Evolutionary conservation across 192 early-diverging fungal genomes (phyloP).

Genomic region (Spizellomyces punctatus): DNA sequence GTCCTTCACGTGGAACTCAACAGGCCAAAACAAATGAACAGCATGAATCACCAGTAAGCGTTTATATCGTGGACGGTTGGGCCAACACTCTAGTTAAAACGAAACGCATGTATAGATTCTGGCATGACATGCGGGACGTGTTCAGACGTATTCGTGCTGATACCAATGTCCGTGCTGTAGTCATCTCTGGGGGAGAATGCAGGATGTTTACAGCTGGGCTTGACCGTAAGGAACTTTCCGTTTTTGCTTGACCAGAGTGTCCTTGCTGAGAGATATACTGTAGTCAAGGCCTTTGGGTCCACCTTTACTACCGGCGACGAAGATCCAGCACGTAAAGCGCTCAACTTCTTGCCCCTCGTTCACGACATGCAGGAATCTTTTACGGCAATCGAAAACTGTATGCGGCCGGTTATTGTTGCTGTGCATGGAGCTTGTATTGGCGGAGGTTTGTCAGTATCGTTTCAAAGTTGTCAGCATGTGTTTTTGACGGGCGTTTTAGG

Average conservation of each 20-base stretch:
- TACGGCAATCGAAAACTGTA: slow-evolving; percentile 78
- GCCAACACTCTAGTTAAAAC: slow-evolving; percentile 1
- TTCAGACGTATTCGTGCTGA: slow-evolving; percentile 67
- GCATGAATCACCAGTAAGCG: slow-evolving; percentile 70
- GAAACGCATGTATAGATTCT: slow-evolving; percentile 47
- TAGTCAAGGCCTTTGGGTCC: slow-evolving; percentile 12
- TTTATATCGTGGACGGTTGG: background rate
- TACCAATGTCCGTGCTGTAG: slow-evolving; percentile 69
- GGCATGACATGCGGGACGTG: slow-evolving; percentile 65
- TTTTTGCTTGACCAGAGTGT: background rate
- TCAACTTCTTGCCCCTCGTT: slow-evolving; percentile 36
- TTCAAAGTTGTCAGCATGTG: background rate
- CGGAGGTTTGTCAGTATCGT: slow-evolving; percentile 40
- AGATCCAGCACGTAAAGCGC: slow-evolving; percentile 43
- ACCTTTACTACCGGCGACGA: background rate
- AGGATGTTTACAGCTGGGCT: slow-evolving; percentile 89
- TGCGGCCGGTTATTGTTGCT: slow-evolving; percentile 87
- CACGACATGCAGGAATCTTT: slow-evolving; percentile 49
- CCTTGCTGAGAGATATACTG: background rate
- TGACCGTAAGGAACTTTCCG: slow-evolving; percentile 66
- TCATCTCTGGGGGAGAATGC: slow-evolving; percentile 71
- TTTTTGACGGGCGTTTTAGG: slow-evolving; percentile 34
- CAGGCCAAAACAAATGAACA: slow-evolving; percentile 81
- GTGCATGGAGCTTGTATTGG: slow-evolving; percentile 87
- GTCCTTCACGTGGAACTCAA: slow-evolving; percentile 85